Conservation (phyloP, 106 monocot genomes). For the Dendrobium officinale region DNA sequence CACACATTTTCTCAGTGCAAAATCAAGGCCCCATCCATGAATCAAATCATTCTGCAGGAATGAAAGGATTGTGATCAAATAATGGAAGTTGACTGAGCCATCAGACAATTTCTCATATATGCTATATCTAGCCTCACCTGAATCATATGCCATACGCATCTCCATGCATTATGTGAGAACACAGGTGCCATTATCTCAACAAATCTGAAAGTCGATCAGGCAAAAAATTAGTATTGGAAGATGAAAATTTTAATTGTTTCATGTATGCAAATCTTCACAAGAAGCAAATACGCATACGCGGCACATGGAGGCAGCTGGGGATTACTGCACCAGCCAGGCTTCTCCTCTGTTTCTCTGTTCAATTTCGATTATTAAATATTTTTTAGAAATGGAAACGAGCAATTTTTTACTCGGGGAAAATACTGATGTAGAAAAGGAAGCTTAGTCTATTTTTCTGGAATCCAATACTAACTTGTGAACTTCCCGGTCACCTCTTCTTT, state of each 20-base stretch:
- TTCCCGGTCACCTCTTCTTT: slow-evolving; percentile 42
- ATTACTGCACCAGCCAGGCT: slow-evolving; percentile 42
- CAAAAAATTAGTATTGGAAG: neutral
- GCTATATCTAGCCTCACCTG: slow-evolving; percentile 26
- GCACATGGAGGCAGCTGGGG: slow-evolving; percentile 54
- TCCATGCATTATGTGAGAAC: slow-evolving; percentile 55
- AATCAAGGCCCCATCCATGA: slow-evolving; percentile 73
- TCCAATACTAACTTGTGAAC: slow-evolving; percentile 45
- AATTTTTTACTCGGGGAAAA: neutral
- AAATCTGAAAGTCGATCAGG: slow-evolving; percentile 24
- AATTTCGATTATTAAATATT: neutral
- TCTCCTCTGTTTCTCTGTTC: slow-evolving; percentile 46
- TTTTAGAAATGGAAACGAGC: neutral
- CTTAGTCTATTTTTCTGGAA: neutral
- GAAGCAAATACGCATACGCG: slow-evolving; percentile 18
- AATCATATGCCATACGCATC: slow-evolving; percentile 68
- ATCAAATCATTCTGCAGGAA: slow-evolving; percentile 52
- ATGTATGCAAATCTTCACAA: neutral
- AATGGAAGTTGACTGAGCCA: neutral
- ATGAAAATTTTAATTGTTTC: neutral
- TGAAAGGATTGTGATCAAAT: neutral
- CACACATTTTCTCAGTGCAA: slow-evolving; percentile 49
- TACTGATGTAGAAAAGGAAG: neutral
- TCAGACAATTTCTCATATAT: neutral
- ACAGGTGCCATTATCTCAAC: slow-evolving; percentile 69